Evolutionary conservation across 257 asterid species (phyloP), one percentile per base, ranked within the genome.

Genomic region (Ocimum tenuiflorum): DNA sequence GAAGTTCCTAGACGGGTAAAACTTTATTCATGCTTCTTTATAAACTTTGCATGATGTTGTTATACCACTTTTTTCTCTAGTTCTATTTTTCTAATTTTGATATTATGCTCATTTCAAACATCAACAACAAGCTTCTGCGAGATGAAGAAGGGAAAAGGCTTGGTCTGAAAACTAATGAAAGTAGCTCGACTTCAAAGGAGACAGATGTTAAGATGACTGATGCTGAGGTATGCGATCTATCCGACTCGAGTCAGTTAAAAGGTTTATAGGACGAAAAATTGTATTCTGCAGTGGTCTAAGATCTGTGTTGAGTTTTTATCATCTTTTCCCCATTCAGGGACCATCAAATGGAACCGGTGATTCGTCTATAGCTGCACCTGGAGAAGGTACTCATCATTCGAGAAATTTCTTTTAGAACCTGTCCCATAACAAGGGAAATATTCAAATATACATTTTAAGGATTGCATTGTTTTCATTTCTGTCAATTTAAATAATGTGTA

Each of bases 61-160:
- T 31, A 52, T 35, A 14, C 8, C 68, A 22, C 7, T 42, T 10
- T 42, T 69, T 63, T 52, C 36, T 63, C 57, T 43, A 35, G 54
- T 23, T 63, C 46, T 27, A 24, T 36, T 9, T 13, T 68, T 43
- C n/a, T 36, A 58, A 45, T 52, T 11, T 51, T 49, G 63, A 46
- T 58, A 11, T 69, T 54, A 13, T 27, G 31, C 64, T 76, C 41
- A 66, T 60, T 65, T 20, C 10, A 14, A 51, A 48, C 58, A 31
- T 65, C 54, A 43, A 75, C 54, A 43, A 75, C 31, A 71, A 94
- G 99, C 74, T 83, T 80, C 79, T 90, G 58, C 82, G 97, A 77
- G 96, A 94, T 5, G 99, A 84, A 70, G 99, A 94, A 77, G 95
- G 95, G 75, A 94, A 78, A 80, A 94, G 88, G 75, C 57, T 74